phyloP scores from a whole-genome alignment of 2,329 filamentous ascomycete genomes.

The Pseudopithomyces chartarum region DNA sequence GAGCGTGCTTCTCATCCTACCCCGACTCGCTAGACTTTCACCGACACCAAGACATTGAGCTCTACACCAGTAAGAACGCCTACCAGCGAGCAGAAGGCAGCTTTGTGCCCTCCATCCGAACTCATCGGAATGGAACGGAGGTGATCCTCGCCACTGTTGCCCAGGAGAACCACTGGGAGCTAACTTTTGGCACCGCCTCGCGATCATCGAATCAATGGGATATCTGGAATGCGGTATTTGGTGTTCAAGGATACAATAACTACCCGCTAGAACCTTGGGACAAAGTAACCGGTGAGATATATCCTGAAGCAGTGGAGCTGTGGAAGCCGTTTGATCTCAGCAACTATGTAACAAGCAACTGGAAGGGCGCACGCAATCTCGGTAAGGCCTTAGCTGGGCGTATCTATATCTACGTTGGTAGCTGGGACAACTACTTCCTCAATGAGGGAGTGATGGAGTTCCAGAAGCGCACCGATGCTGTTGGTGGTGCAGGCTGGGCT shows the following conservation, averaged over 20 bases:
- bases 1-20: conserved; percentile 45
- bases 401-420: conserved; percentile 44
- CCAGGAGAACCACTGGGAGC: conserved; percentile 47
- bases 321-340: conserved; percentile 46
- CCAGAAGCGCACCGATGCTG: conserved; percentile 37
- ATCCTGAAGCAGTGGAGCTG: conserved; percentile 41
- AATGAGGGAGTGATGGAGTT: conserved; percentile 45
- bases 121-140: conserved; percentile 30
- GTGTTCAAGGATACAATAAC: conserved; percentile 42
- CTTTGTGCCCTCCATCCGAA: conserved; percentile 37
- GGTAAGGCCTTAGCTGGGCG: conserved; percentile 37
- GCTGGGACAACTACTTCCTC: conserved; percentile 43
- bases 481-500: conserved; percentile 42
- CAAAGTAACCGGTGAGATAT: conserved; percentile 47
- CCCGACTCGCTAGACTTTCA: conserved; percentile 47
- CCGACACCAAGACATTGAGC: conserved; percentile 43
- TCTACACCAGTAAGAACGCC: conserved; percentile 40
- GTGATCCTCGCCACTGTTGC: conserved; percentile 29
- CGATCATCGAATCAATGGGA: conserved; percentile 46
- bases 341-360: conserved; percentile 41
- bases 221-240: conserved; percentile 46
- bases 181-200: conserved; percentile 41
- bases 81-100: conserved; percentile 34
- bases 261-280: conserved; percentile 49
- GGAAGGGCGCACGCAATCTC: conserved; percentile 37